Percentiles rank a stretch among this genome's conserved stretches.
Evolutionary conservation across 768 basidiomycete genomes (phyloP).

Genomic region (Boletales sp.): DNA sequence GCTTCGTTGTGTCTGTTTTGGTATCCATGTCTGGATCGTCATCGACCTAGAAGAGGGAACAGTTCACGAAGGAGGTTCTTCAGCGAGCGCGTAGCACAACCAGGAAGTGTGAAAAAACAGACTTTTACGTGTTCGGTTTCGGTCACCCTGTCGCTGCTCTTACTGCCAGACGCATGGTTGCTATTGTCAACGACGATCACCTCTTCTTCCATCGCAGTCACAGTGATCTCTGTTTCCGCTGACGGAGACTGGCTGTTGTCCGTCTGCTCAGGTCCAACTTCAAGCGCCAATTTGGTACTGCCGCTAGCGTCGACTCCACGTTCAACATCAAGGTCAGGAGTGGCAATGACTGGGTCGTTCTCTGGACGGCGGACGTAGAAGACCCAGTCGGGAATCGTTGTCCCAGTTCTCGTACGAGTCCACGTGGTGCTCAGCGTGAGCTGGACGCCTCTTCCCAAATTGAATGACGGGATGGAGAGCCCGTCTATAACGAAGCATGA

Average conservation of each 20-base stretch:
- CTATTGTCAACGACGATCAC: background rate
- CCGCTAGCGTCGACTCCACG: slow-evolving; percentile 7
- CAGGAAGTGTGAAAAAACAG: slow-evolving; percentile 9
- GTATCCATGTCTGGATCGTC: background rate
- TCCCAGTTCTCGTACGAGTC: slow-evolving; percentile 33
- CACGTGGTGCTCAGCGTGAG: slow-evolving; percentile 45
- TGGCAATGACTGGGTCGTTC: background rate
- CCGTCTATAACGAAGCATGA: slow-evolving; percentile 44
- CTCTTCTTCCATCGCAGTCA: background rate
- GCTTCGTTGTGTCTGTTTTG: background rate
- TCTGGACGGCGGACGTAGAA: slow-evolving; percentile 29
- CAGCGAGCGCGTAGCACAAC: slow-evolving; percentile 7
- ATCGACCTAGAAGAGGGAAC: slow-evolving; percentile 9
- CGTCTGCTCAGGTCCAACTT: background rate
- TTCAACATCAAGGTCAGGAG: slow-evolving; percentile 17
- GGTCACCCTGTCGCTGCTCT: background rate
- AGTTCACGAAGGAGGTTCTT: slow-evolving; percentile 6
- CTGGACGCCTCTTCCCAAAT: slow-evolving; percentile 43
- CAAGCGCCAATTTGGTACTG: background rate
- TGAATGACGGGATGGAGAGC: slow-evolving; percentile 68
- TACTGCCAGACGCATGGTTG: background rate
- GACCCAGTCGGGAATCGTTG: slow-evolving; percentile 44
- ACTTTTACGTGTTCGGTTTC: slow-evolving; percentile 12
- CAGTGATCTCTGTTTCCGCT: background rate
- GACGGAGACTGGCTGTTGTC: background rate